Evolutionary conservation across 2,329 filamentous ascomycete species (phyloP), one percentile per base, ranked within the genome.

Genomic region (Colletotrichum sp.): DNA sequence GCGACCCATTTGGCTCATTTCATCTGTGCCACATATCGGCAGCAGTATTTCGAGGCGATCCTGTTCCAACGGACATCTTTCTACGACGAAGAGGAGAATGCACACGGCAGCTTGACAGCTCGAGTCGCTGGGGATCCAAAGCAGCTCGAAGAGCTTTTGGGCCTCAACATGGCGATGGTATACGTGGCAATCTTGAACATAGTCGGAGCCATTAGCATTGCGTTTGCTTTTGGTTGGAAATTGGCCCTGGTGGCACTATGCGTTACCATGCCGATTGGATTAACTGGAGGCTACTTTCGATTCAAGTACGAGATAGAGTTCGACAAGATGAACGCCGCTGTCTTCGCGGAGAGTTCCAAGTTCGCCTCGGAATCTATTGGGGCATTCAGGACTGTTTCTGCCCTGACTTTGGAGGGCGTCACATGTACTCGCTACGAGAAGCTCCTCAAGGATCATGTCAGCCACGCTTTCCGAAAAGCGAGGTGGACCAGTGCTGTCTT

Each of bases 171-270:
- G 88, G 89, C 91, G 3, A 88, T 94, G 77, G 88, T 91, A 3
- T 87, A 88, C 75, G 90, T 93, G 24, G 91, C 93, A 10, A 80
- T 93, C 26, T 93, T 95, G 80, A 93, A 91, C 65, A 83, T 96
- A 5, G 79, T 91, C 10, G 94, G 93, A 0, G 91, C 90, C 9
- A 83, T 95, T 16, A 85, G 89, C 58, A 93, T 96, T 67, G 89
- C 93, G 2, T 95, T 95, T 79, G 86, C 89, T 6, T 95, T 93
- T 81, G 93, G 93, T 2, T 96, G 94, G 94, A 96, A 95, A 81
- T 87, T 96, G 10, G 91, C 93, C 0, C 84, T 95, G 0, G 92
- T 96, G 0, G 89, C 91, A 0, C 85, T 92, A 10, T 93, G 91
- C 78, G 91, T 94, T 10, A 89, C 90, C 8, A 82, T 90, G 70